phyloP scores from a whole-genome alignment of 1,284 basidiomycete genomes.

The Cryptococcus sp. region DNA sequence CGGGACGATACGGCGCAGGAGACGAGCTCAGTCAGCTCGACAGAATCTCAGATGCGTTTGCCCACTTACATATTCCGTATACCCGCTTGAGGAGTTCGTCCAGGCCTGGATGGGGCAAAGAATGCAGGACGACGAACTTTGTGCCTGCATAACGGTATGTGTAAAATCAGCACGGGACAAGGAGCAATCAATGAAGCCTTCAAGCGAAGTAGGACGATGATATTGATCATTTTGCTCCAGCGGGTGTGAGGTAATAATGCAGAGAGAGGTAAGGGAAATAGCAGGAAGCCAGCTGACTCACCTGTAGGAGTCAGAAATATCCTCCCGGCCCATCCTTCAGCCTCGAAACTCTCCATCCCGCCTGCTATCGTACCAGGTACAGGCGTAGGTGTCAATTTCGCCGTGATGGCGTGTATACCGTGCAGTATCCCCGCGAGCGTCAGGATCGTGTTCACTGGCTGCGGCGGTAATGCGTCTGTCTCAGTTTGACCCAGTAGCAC shows the following conservation, averaged over 20 bases:
- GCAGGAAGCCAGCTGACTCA: slow-evolving; percentile 55
- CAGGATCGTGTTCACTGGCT: slow-evolving; percentile 95
- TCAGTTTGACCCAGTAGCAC: neutral
- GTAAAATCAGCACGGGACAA: too few species aligned
- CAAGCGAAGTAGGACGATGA: too few species aligned
- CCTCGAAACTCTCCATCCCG: slow-evolving; percentile 90
- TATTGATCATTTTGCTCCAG: too few species aligned
- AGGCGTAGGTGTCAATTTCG: slow-evolving; percentile 76
- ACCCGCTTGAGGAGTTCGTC: slow-evolving; percentile 75
- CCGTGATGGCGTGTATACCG: slow-evolving; percentile 97
- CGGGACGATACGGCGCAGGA: neutral
- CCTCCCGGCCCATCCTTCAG: slow-evolving; percentile 63
- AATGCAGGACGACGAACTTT: slow-evolving; percentile 93
- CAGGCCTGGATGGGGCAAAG: slow-evolving; percentile 59
- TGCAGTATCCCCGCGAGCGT: slow-evolving; percentile 96
- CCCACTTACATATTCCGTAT: slow-evolving; percentile 74
- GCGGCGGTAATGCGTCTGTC: slow-evolving; percentile 77
- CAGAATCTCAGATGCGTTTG: neutral
- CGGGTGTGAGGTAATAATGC: too few species aligned
- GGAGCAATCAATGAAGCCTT: too few species aligned
- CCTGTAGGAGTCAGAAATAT: slow-evolving; percentile 85
- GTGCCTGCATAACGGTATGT: slow-evolving; percentile 63
- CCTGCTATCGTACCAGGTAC: slow-evolving; percentile 15
- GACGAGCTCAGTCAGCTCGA: neutral
- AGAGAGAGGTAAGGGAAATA: neutral